These are phyloP conservation scores for Ormosia semicastrata DNA, from an alignment of 306 rosid genomes.

Conservation along the genomic window DNA sequence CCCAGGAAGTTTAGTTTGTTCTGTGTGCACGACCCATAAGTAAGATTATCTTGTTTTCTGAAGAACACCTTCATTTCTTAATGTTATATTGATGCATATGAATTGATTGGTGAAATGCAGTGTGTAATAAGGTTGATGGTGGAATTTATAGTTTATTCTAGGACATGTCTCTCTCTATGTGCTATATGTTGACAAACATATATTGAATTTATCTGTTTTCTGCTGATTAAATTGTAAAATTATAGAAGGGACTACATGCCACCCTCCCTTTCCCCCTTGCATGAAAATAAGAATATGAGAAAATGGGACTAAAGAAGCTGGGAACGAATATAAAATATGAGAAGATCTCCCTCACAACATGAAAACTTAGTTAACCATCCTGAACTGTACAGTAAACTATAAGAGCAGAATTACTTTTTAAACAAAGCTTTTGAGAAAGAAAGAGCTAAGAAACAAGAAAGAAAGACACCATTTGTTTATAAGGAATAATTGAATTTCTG, in stretches of 20 bases:
- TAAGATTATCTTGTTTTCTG: slow-evolving; percentile 1
- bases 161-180: not conserved
- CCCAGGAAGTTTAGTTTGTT: not conserved
- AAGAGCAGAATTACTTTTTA: not conserved
- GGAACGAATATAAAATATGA: not conserved
- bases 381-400: not conserved
- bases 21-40: not conserved
- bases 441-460: not conserved
- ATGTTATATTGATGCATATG: not conserved
- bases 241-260: not conserved
- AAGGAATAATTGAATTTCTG: not conserved
- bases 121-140: not conserved
- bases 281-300: not conserved
- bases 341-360: not conserved
- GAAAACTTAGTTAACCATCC: not conserved
- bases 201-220: not conserved
- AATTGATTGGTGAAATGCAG: not conserved
- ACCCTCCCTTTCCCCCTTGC: not conserved
- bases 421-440: not conserved
- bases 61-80: not conserved
- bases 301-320: not conserved
- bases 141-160: not conserved
- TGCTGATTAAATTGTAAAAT: not conserved
- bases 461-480: not conserved
- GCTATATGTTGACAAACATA: not conserved